phyloP scores from a whole-genome alignment of 176 grass and related monocot genomes.

The Juncus inflexus region DNA sequence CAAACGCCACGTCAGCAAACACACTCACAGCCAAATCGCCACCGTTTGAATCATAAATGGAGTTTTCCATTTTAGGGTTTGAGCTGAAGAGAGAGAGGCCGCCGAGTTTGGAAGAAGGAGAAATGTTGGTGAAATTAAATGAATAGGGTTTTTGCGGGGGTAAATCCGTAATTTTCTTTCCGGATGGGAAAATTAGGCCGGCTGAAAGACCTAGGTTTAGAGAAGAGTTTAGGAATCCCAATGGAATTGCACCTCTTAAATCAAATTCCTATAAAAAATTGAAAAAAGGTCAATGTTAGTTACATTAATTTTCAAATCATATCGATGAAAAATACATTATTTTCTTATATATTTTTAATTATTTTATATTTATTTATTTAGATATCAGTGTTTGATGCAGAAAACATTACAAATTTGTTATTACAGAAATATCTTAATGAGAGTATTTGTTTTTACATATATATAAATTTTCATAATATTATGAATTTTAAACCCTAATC shows the following conservation, averaged over 20 bases:
- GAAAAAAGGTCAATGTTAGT: not conserved
- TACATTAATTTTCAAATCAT: not conserved
- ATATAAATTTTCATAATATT: no score
- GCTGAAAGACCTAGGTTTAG: constrained; percentile 62
- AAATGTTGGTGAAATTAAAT: constrained; percentile 74
- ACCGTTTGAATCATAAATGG: constrained; percentile 40
- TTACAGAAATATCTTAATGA: no score
- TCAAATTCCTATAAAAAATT: constrained; percentile 57
- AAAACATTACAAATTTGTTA: no score
- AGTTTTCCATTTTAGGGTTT: constrained; percentile 49
- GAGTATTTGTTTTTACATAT: no score
- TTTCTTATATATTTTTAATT: no score
- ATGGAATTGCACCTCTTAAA: constrained; percentile 52
- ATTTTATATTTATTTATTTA: no score
- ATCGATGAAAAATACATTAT: no score
- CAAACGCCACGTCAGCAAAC: constrained; percentile 84
- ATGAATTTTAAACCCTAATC: no score
- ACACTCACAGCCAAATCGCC: constrained; percentile 64
- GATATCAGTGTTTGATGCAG: no score
- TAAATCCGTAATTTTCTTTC: constrained; percentile 50
- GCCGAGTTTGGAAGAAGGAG: constrained; percentile 48
- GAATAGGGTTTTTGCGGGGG: constrained; percentile 58
- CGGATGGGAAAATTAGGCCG: constrained; percentile 52
- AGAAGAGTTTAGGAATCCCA: constrained; percentile 60
- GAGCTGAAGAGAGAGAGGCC: constrained; percentile 60